Evolutionary conservation across 1,139 yeast genomes (phyloP), one percentile per base, ranked within the genome.

Genomic region (Suhomyces wounanorum): DNA sequence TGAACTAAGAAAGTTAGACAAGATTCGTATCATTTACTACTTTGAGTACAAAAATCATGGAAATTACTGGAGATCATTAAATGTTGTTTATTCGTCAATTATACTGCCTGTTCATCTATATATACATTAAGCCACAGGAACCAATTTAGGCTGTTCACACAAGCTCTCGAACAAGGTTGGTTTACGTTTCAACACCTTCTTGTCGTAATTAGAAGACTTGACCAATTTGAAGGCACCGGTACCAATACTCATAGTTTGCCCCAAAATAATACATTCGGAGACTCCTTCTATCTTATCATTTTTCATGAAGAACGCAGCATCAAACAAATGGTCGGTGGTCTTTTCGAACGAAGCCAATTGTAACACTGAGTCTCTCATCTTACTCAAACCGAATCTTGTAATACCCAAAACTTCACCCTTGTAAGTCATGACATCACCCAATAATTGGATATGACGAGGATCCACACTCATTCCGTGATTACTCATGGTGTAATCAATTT

Each of bases 381-480:
- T 95, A 63, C 97, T 92, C 61, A 95, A 79, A 59, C 99, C 99
- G 64, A 95, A 95, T 72, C 99, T 82, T 3, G 99, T 95, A 65
- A 95, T 95, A 70, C 99, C 99, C 61, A 95, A 79, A 8, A 95
- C 96, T 67, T 95, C 99, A 53, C 99, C 99, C 73, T 94, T 95
- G 69, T 90, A 95, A 0, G 98, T 90, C 99, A 95, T 95, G 51
- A 95, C 99, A 68, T 95, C 99, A 56, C 99, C 99, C 56, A 95
- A 75, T 48, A 95, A 76, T 73, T 94, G 99, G 67, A 95, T 91
- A 72, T 95, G 99, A 78, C 99, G 96, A 56, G 99, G 99, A 77
- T 95, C 99, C 52, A 95, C 98, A 68, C 96, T 89, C 99, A 95
- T 95, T 71, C 99, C 99, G 78, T 95, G 99, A 70, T 91, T 90